A percentile compares a stretch with the other conserved stretches of the same genome.
Conservation (phyloP, 1,284 basidiomycete species). For the Sanguinoderma infundibulare region DNA sequence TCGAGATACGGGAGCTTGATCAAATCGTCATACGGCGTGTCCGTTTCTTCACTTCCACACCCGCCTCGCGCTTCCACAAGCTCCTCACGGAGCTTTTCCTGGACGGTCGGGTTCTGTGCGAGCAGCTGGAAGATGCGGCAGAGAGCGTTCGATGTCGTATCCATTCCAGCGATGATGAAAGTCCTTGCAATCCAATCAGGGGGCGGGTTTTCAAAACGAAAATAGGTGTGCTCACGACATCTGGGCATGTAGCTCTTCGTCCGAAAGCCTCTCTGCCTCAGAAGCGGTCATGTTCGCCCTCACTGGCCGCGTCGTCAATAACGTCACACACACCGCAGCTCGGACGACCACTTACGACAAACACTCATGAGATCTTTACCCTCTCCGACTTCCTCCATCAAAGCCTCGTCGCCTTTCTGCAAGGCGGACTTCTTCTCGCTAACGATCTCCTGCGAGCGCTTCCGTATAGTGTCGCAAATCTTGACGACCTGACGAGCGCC, state of each 20-base stretch:
- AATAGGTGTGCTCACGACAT: not conserved
- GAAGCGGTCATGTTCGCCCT: slow-evolving; percentile 6
- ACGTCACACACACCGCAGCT: no score
- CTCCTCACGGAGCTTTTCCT: not conserved
- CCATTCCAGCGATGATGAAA: slow-evolving; percentile 12
- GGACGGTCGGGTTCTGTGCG: not conserved
- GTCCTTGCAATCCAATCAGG: not conserved
- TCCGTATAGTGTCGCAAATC: slow-evolving; percentile 14
- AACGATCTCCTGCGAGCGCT: slow-evolving; percentile 9
- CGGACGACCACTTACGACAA: slow-evolving; percentile 24
- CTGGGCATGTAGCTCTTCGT: slow-evolving; percentile 4
- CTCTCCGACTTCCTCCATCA: slow-evolving; percentile 26
- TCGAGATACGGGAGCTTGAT: slow-evolving; percentile 51
- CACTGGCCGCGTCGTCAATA: not conserved
- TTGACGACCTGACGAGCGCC: not conserved
- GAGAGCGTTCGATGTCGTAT: slow-evolving; percentile 9
- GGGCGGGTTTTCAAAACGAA: not conserved
- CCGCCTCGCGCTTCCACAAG: slow-evolving; percentile 21
- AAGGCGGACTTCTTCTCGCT: slow-evolving; percentile 21
- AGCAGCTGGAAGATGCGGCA: slow-evolving; percentile 13
- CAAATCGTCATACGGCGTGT: slow-evolving; percentile 4
- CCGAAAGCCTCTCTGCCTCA: not conserved
- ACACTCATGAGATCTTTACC: slow-evolving; percentile 36
- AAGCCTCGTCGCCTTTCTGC: slow-evolving; percentile 23
- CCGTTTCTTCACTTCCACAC: slow-evolving; percentile 17